phyloP scores from a whole-genome alignment of 2,329 filamentous ascomycete genomes.

The Pezicula carpinea region DNA sequence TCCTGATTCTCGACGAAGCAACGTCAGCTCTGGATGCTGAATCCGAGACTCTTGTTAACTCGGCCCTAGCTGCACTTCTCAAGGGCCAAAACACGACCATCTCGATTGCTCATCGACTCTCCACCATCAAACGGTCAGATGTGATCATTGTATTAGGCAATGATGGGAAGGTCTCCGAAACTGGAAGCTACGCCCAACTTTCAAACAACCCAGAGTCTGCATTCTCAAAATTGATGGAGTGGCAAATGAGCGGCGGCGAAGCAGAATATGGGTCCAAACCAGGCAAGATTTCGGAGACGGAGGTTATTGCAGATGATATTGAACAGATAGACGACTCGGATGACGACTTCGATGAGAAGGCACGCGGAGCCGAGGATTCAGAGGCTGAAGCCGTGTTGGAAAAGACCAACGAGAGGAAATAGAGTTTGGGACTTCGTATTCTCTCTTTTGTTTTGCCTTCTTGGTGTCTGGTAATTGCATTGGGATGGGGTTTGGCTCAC shows the following conservation, averaged over 20 bases:
- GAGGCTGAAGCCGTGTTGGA: constrained; percentile 13
- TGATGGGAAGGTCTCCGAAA: constrained; percentile 86
- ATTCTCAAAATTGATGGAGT: constrained; percentile 96
- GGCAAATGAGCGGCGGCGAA: constrained; percentile 91
- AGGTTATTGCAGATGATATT: constrained; percentile 23
- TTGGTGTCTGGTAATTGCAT: constrained; percentile 6
- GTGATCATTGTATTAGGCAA: constrained; percentile 86
- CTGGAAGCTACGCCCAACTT: constrained; percentile 76
- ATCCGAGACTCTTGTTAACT: constrained; percentile 93
- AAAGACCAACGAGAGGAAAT: constrained; percentile 6
- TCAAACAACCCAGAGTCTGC: constrained; percentile 71
- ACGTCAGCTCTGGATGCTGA: constrained; percentile 95
- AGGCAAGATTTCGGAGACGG: constrained; percentile 23
- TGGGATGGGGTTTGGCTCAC: background rate
- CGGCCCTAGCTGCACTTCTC: constrained; percentile 76
- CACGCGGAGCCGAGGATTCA: constrained; percentile 9
- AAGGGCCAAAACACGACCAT: constrained; percentile 92
- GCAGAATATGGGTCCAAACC: constrained; percentile 27
- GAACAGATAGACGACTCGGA: constrained; percentile 15
- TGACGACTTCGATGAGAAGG: constrained; percentile 13
- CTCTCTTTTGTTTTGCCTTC: background rate
- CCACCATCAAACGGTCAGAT: constrained; percentile 94
- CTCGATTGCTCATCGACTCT: constrained; percentile 91
- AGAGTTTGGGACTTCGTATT: background rate
- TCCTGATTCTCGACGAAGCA: constrained; percentile 92